phyloP scores from a whole-genome alignment of 2,329 filamentous ascomycete species.

The Eutypella sp. region DNA sequence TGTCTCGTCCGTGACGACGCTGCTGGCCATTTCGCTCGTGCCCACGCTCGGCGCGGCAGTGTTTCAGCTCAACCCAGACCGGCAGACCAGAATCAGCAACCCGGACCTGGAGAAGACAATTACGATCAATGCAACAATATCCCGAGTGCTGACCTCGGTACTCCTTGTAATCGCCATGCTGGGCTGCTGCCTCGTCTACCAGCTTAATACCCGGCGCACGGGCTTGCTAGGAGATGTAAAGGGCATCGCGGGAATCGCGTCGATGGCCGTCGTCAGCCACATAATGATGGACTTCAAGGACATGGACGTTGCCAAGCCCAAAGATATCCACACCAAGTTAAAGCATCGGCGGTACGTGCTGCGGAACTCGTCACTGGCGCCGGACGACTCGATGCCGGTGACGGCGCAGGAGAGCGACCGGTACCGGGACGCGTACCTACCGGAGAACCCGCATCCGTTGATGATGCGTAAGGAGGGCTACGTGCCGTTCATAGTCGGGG shows the following conservation, averaged over 20 bases:
- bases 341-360: slow-evolving; percentile 63
- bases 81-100: slow-evolving; percentile 36
- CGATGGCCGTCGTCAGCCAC: slow-evolving; percentile 70
- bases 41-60: slow-evolving; percentile 64
- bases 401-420: slow-evolving; percentile 38
- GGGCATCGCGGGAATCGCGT: slow-evolving; percentile 68
- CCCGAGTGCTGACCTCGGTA: slow-evolving; percentile 53
- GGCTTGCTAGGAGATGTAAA: slow-evolving; percentile 64
- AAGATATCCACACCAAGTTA: slow-evolving; percentile 64
- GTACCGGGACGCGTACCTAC: slow-evolving; percentile 45
- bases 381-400: slow-evolving; percentile 48
- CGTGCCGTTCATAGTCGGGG: slow-evolving; percentile 54
- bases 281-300: slow-evolving; percentile 71
- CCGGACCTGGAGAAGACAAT: slow-evolving; percentile 47
- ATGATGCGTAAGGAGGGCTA: slow-evolving; percentile 60
- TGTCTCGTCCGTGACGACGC: slow-evolving; percentile 58
- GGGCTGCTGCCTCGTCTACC: slow-evolving; percentile 53
- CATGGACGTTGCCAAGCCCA: slow-evolving; percentile 61
- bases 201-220: slow-evolving; percentile 57
- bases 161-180: slow-evolving; percentile 54
- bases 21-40: slow-evolving; percentile 63
- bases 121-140: slow-evolving; percentile 52
- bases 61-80: slow-evolving; percentile 51
- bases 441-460: slow-evolving; percentile 61
- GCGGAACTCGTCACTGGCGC: slow-evolving; percentile 65